Conservation (phyloP, 2,329 filamentous ascomycete genomes). For the Curvularia eragrostidis region DNA sequence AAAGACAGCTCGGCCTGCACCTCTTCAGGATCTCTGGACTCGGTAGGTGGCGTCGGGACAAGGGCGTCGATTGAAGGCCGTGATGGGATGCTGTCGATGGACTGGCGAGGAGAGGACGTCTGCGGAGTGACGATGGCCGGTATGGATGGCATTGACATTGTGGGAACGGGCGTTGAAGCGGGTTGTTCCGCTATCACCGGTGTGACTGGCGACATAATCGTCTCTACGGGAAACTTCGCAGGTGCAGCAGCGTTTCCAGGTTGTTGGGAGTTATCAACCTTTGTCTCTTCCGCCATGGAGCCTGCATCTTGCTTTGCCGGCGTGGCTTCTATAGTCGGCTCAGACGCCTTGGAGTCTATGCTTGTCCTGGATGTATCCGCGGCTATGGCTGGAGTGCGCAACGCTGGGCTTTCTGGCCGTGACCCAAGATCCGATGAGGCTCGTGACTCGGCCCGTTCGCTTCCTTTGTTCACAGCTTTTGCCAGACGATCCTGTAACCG, state of each 20-base stretch:
- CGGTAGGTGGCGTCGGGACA: conserved; percentile 45
- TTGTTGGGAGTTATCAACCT: conserved; percentile 23
- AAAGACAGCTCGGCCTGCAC: conserved; percentile 57
- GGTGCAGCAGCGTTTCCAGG: conserved; percentile 33
- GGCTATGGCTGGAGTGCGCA: conserved; percentile 33
- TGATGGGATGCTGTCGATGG: conserved; percentile 42
- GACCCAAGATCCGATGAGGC: conserved; percentile 60
- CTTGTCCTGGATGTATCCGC: conserved; percentile 54
- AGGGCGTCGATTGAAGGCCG: conserved; percentile 40
- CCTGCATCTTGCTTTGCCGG: conserved; percentile 24
- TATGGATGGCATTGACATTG: conserved; percentile 41
- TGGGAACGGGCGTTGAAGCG: conserved; percentile 31
- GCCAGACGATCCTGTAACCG: conserved; percentile 88
- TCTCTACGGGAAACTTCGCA: background rate
- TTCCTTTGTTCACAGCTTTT: conserved; percentile 80
- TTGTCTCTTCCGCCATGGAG: conserved; percentile 21
- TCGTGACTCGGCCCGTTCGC: conserved; percentile 57
- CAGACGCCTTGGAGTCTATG: conserved; percentile 51
- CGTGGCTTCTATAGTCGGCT: conserved; percentile 30
- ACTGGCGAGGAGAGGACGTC: conserved; percentile 41
- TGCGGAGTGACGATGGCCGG: conserved; percentile 42
- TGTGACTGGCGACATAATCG: conserved; percentile 21
- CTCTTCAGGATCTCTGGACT: conserved; percentile 31
- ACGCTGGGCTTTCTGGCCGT: conserved; percentile 61
- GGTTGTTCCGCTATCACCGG: conserved; percentile 49